These are phyloP conservation scores for Diplodia seriata DNA, from an alignment of 2,329 filamentous ascomycete species.

Conservation along the genomic window DNA sequence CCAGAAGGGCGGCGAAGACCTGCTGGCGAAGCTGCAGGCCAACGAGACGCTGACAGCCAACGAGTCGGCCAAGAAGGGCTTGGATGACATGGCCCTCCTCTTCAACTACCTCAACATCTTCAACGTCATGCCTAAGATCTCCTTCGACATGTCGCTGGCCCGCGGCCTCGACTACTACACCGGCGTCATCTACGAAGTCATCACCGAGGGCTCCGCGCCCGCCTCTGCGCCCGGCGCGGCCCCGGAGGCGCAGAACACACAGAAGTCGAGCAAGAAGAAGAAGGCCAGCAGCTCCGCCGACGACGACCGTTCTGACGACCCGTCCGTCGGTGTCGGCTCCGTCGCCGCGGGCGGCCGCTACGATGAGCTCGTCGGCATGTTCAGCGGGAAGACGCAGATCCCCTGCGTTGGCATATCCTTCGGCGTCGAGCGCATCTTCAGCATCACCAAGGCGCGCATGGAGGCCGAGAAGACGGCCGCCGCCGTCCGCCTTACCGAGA, in stretches of 20 bases:
- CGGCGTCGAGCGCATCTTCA: slow-evolving; percentile 94
- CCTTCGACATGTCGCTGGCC: slow-evolving; percentile 88
- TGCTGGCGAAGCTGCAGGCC: slow-evolving; percentile 72
- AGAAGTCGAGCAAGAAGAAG: slow-evolving; percentile 55
- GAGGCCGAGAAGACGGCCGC: slow-evolving; percentile 65
- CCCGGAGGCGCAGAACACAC: slow-evolving; percentile 51
- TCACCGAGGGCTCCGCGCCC: slow-evolving; percentile 78
- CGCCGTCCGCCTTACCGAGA: slow-evolving; percentile 70
- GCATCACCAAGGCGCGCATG: slow-evolving; percentile 81
- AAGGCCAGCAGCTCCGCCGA: slow-evolving; percentile 54
- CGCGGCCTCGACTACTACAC: slow-evolving; percentile 94
- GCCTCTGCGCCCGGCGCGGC: slow-evolving; percentile 47
- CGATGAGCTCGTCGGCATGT: slow-evolving; percentile 94
- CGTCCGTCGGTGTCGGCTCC: slow-evolving; percentile 83
- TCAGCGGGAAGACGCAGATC: slow-evolving; percentile 81
- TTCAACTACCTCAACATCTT: slow-evolving; percentile 84
- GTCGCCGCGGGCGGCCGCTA: slow-evolving; percentile 91
- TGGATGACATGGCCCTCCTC: slow-evolving; percentile 80
- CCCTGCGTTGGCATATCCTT: slow-evolving; percentile 94
- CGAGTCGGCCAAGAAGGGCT: slow-evolving; percentile 75
- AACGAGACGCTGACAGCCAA: slow-evolving; percentile 75
- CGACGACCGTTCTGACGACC: slow-evolving; percentile 77
- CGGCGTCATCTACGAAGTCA: slow-evolving; percentile 86
- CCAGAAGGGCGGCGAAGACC: slow-evolving; percentile 74
- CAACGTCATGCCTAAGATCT: slow-evolving; percentile 73